These are phyloP conservation scores for Tylopilus plumbeoviolaceoides DNA, from an alignment of 768 basidiomycete genomes.

Conservation along the genomic window DNA sequence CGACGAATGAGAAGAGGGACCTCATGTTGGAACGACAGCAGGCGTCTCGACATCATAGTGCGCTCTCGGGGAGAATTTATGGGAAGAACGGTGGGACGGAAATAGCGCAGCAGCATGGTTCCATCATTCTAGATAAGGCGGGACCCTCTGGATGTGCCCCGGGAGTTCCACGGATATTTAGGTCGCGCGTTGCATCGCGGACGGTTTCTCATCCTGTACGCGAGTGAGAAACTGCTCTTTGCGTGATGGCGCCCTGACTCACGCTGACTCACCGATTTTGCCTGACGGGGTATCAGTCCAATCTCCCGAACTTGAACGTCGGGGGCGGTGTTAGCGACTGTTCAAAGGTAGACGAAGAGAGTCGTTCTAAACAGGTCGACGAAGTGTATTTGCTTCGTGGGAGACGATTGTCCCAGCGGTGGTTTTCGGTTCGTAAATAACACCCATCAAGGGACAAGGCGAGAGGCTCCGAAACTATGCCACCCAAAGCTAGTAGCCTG, in stretches of 20 bases:
- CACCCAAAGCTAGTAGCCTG: too few relatives aligned
- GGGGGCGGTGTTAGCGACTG: background rate
- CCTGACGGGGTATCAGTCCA: background rate
- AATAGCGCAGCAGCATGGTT: background rate
- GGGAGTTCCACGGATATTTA: background rate
- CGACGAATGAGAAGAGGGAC: constrained; percentile 10
- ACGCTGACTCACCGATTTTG: background rate
- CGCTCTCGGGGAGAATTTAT: constrained; percentile 6
- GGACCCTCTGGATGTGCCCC: background rate
- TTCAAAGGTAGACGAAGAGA: background rate
- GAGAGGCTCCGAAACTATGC: too few relatives aligned
- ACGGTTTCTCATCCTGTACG: background rate
- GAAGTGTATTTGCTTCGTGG: background rate
- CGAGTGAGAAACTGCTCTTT: background rate
- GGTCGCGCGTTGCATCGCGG: background rate
- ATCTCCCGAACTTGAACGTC: background rate
- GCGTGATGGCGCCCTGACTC: background rate
- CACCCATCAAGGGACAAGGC: too few relatives aligned
- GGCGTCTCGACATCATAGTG: background rate
- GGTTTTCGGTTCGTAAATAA: too few relatives aligned
- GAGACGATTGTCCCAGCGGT: background rate
- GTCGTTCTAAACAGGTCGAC: background rate
- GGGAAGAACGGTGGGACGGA: constrained; percentile 7
- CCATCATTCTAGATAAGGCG: background rate
- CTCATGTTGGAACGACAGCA: constrained; percentile 7